These are phyloP conservation scores for Trametes sanguinea DNA, from an alignment of 768 basidiomycete genomes.

Conservation along the genomic window DNA sequence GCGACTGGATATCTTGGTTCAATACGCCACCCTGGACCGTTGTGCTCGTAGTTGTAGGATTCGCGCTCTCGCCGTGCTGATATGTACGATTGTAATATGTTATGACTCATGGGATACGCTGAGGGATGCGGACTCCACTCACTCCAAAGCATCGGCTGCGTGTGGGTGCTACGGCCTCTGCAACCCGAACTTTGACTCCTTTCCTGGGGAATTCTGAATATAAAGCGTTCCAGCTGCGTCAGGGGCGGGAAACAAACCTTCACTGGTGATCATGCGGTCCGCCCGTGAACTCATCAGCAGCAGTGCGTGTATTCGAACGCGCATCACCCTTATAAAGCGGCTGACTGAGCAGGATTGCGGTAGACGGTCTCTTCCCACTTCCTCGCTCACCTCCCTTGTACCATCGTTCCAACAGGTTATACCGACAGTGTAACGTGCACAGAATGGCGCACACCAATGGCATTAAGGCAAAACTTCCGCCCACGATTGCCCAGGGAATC, in stretches of 20 bases:
- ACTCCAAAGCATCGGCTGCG: not conserved
- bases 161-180: too few species aligned
- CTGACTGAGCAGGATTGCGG: not conserved
- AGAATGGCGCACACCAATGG: not conserved
- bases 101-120: not conserved
- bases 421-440: not conserved
- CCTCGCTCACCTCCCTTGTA: not conserved
- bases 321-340: not conserved
- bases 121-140: not conserved
- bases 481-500: constrained; percentile 39
- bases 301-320: not conserved
- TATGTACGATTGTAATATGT: not conserved
- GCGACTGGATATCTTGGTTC: not conserved
- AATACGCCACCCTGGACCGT: not conserved
- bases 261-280: not conserved
- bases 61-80: too few species aligned
- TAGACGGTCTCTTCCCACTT: not conserved
- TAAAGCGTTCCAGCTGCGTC: too few species aligned
- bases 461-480: constrained; percentile 2
- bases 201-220: too few species aligned
- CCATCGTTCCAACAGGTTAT: not conserved
- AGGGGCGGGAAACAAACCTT: too few species aligned
- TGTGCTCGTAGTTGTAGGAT: not conserved
- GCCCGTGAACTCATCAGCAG: not conserved
- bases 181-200: too few species aligned